Base-by-base conservation (phyloP, 129 eudicot genomes). In the Ambrosia artemisiifolia region DNA sequence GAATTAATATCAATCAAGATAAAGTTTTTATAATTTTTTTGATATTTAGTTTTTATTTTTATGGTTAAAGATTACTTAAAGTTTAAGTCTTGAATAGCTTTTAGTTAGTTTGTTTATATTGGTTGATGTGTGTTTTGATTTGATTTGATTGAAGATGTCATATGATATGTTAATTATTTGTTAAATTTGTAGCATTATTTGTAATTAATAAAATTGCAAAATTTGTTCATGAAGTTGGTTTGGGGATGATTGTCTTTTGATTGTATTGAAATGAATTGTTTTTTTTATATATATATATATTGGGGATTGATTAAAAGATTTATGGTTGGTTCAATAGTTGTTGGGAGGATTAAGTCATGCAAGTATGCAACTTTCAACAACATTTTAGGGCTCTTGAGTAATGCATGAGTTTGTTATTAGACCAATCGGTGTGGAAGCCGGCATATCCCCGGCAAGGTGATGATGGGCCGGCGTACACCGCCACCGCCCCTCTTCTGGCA, bases 11-110 rank as follows among this genome's bases (percentile, higher is more conserved):
- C 62, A 67, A n/a, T 63, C 11, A 33, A 49, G 55, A 49, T 3
- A 16, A 49, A 13, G 2, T 5, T 4, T 13, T 49, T 49, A n/a
- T n/a, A n/a, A n/a, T 14, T 5, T 49, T 3, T 16, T 13, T 49
- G n/a, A n/a, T n/a, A n/a, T 13, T 49, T 11, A 0, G 0, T 24
- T 24, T 24, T 24, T 24, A 24, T 24, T 57, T 24, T 11, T 30
- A 38, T 50, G 14, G n/a, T 53, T 46, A 12, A 9, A 16, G 65
- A 67, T 57, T 67, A n/a, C 75, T 79, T 66, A 47, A 47, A 57
- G 67, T 19, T 55, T 62, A 70, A 71, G 82, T 50, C 53, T n/a
- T 62, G 36, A 2, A 78, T 71, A 30, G 17, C 44, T 33, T 7
- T 36, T 38, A 30, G 71, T 36, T 38, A 30, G 71, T 70, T 12